phyloP scores from a whole-genome alignment of 1,139 yeast species.

The Pichiaceae sp. region DNA sequence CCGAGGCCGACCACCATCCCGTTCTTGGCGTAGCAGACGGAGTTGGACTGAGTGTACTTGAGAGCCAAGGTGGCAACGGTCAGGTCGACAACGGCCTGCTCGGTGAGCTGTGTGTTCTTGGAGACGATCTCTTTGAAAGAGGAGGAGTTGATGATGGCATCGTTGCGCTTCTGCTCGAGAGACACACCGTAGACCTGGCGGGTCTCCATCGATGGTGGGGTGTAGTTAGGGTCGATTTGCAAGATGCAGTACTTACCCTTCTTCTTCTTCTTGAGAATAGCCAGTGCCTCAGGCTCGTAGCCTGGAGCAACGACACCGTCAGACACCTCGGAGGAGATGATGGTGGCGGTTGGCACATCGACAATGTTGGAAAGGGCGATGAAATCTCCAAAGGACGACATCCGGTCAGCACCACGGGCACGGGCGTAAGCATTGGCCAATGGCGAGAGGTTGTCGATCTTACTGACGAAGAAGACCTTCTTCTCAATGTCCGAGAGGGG shows the following conservation, averaged over 20 bases:
- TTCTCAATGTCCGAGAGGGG: constrained; percentile 88
- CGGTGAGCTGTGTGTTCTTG: constrained; percentile 74
- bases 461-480: constrained; percentile 90
- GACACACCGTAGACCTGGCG: constrained; percentile 96
- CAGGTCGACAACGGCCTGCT: constrained; percentile 87
- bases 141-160: constrained; percentile 83
- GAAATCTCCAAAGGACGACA: constrained; percentile 98
- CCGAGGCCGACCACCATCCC: constrained; percentile 99
- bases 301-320: constrained; percentile 99
- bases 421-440: constrained; percentile 97
- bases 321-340: constrained; percentile 92
- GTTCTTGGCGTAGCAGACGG: constrained; percentile 95
- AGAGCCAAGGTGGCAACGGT: constrained; percentile 95
- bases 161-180: constrained; percentile 94
- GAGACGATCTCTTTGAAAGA: constrained; percentile 91
- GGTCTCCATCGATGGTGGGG: constrained; percentile 73
- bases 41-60: constrained; percentile 96
- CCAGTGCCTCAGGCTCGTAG: constrained; percentile 85
- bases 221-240: constrained; percentile 91
- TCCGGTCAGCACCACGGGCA: constrained; percentile 99
- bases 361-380: constrained; percentile 95
- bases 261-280: constrained; percentile 81
- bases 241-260: constrained; percentile 94
- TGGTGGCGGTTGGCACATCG: constrained; percentile 92
- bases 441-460: constrained; percentile 90